These are phyloP conservation scores for Septoria petroselini DNA, from an alignment of 2,329 filamentous ascomycete genomes.

Conservation along the genomic window DNA sequence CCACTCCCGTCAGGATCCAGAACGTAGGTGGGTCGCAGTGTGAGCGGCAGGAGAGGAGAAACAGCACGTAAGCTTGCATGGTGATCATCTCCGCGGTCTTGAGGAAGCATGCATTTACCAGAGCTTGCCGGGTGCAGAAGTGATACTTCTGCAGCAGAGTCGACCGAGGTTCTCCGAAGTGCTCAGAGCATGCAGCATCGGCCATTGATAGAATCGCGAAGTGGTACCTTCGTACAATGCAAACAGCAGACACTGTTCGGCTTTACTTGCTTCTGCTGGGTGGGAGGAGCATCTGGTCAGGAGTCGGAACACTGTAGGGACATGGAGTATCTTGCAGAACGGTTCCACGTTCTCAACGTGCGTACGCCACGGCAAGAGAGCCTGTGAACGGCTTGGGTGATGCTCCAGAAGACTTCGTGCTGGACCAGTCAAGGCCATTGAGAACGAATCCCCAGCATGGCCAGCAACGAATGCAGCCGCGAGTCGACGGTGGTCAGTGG, in stretches of 20 bases:
- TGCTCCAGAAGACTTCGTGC: constrained; percentile 38
- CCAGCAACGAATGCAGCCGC: constrained; percentile 27
- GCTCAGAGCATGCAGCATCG: constrained; percentile 45
- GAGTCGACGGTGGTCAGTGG: constrained; percentile 21
- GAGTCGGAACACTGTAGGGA: constrained; percentile 53
- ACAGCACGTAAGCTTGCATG: constrained; percentile 66
- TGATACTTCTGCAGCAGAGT: constrained; percentile 24
- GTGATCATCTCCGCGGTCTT: constrained; percentile 62
- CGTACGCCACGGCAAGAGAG: constrained; percentile 55
- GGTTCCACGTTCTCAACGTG: constrained; percentile 71
- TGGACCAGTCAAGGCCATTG: constrained; percentile 6
- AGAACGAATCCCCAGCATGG: constrained; percentile 30
- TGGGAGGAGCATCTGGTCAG: constrained; percentile 45
- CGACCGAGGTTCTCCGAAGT: constrained; percentile 50
- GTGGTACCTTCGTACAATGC: constrained; percentile 61
- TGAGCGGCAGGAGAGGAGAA: constrained; percentile 47
- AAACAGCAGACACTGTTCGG: constrained; percentile 59
- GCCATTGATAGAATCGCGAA: constrained; percentile 53
- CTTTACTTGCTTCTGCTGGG: constrained; percentile 56
- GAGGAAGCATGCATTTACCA: constrained; percentile 66
- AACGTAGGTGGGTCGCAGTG: constrained; percentile 51
- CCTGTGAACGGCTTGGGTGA: constrained; percentile 53
- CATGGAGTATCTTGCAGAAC: constrained; percentile 65
- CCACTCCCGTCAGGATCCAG: constrained; percentile 62
- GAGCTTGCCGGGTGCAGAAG: constrained; percentile 59